Base-by-base conservation (phyloP, 164 flowering plant genomes). In the Magnolia changhungtana region DNA sequence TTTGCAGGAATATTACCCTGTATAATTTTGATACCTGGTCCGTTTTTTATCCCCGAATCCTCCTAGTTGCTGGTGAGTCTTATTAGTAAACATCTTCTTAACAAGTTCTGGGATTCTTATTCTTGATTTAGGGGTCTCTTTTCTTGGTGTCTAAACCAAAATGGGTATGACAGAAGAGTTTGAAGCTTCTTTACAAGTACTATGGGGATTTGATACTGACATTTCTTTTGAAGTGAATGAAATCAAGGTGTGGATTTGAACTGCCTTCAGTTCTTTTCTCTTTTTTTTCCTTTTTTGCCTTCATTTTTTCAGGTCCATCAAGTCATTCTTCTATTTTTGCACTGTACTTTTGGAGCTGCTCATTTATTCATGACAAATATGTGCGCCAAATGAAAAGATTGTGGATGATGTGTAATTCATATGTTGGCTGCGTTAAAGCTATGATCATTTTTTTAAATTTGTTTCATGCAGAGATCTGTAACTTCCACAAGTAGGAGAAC, bases 151-250 rank as follows among this genome's bases (percentile, higher is more conserved):
- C 24, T 81, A 93, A 98, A 98, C 98, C 63, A 95, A 95, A 83
- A 93, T 95, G 98, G 98, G 98, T 10, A 87, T 91, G 96, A 93
- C 80, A 52, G 99, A 95, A 68, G 98, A 95, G n/a, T 93, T 90
- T 85, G 98, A 95, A 87, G 80, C 92, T 66, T 93, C 99, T 78
- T 87, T 93, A 87, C 98, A 95, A 93, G 99, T 95, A 75, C 92
- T 95, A 13, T 86, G 99, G 63, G 99, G 98, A 1, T 93, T 92
- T 83, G 97, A 95, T 79, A 78, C 95, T 69, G 99, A 95, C 73
- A 93, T 95, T 63, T 75, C 96, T 9, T 1, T 81, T 77, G 97
- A 95, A 89, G 92, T 93, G 79, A 91, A 95, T 87, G 99, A 95
- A 78, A 95, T 95, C 78, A 95, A 95, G 98, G 98, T 95, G n/a